Conservation (phyloP, 2,329 filamentous ascomycete species). For the Sporothrix variecibatus region DNA sequence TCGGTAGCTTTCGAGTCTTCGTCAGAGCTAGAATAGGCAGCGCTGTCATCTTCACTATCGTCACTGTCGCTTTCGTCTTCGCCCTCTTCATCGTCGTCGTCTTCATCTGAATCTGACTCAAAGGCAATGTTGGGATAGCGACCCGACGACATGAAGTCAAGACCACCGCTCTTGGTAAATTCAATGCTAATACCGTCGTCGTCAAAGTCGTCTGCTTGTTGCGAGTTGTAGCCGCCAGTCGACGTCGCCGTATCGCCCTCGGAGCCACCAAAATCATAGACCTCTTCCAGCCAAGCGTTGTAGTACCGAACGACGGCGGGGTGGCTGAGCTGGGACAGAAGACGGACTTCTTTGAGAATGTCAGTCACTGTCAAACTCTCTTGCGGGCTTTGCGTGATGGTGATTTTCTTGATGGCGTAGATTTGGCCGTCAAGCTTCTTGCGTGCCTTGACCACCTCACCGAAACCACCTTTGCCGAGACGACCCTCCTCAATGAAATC, state of each 20-base stretch:
- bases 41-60: slow-evolving; percentile 25
- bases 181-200: slow-evolving; percentile 49
- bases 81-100: slow-evolving; percentile 41
- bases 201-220: slow-evolving; percentile 32
- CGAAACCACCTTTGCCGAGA: slow-evolving; percentile 91
- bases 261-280: slow-evolving; percentile 54
- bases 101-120: slow-evolving; percentile 56
- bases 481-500: slow-evolving; percentile 91
- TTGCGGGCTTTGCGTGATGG: slow-evolving; percentile 78
- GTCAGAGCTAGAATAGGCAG: slow-evolving; percentile 25
- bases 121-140: slow-evolving; percentile 78
- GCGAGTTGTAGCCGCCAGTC: slow-evolving; percentile 43
- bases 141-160: slow-evolving; percentile 92
- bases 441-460: slow-evolving; percentile 91
- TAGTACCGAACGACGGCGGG: slow-evolving; percentile 86
- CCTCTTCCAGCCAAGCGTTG: slow-evolving; percentile 88
- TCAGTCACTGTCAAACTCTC: slow-evolving; percentile 82
- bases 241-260: slow-evolving; percentile 60
- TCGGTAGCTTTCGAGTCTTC: slow-evolving; percentile 30
- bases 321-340: slow-evolving; percentile 91
- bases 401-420: slow-evolving; percentile 97
- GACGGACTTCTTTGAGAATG: slow-evolving; percentile 79
- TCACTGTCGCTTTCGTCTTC: slow-evolving; percentile 38
- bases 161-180: slow-evolving; percentile 71
- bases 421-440: slow-evolving; percentile 92